phyloP scores from a whole-genome alignment of 176 grass and related monocot species.

The Rhynchospora pubera region DNA sequence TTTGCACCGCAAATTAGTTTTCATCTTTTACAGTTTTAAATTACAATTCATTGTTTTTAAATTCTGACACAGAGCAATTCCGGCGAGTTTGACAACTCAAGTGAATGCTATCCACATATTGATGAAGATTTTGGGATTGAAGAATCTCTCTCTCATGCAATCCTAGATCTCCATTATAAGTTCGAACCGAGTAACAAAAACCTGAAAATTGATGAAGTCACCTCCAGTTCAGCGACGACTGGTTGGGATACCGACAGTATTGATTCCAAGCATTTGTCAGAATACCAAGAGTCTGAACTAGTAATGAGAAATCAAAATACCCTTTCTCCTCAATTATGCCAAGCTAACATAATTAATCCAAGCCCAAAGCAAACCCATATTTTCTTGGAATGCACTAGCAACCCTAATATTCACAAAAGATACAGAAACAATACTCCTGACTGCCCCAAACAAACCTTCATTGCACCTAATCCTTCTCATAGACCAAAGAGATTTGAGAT shows the following conservation, averaged over 20 bases:
- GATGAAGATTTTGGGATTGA: constrained; percentile 43
- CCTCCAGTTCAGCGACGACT: neutral
- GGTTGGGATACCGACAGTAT: neutral
- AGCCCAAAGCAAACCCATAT: neutral
- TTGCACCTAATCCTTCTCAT: constrained; percentile 28
- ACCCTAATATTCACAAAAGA: constrained; percentile 11
- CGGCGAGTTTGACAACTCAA: neutral
- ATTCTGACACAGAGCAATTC: neutral
- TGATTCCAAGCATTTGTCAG: neutral
- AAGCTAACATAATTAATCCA: neutral
- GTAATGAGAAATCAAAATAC: neutral
- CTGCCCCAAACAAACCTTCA: constrained; percentile 23
- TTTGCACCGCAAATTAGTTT: too few species aligned
- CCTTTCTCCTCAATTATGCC: neutral
- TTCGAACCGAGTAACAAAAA: neutral
- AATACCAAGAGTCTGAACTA: neutral
- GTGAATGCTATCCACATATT: constrained; percentile 28
- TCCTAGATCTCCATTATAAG: constrained; percentile 25
- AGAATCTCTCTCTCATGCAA: constrained; percentile 51
- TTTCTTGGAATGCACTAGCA: constrained; percentile 27
- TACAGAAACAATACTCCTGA: neutral
- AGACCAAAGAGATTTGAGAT: constrained; percentile 39
- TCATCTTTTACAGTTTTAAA: too few species aligned
- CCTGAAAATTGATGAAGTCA: neutral
- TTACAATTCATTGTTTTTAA: too few species aligned